These are phyloP conservation scores for Phytophthora pseudosyringae DNA, from an alignment of 352 stramenopile species.

Conservation along the genomic window DNA sequence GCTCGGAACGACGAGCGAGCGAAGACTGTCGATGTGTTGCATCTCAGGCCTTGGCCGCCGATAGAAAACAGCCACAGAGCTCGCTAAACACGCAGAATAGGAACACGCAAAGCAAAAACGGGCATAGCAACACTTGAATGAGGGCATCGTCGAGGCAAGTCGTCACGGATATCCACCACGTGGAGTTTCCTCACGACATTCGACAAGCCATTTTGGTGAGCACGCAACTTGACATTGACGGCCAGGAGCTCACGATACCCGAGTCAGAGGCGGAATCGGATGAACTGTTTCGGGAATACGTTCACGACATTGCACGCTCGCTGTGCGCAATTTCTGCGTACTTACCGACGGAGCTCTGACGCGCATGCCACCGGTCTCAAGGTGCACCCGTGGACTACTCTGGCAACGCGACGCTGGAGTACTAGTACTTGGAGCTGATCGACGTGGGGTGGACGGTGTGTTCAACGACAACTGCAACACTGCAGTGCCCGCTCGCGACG, in stretches of 20 bases:
- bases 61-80: conserved; percentile 20
- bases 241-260: conserved; percentile 9
- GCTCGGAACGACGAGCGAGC: conserved; percentile 3
- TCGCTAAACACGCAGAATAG: conserved; percentile 8
- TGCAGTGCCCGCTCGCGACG: conserved; percentile 45
- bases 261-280: conserved; percentile 18
- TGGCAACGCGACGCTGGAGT: conserved; percentile 63
- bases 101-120: conserved; percentile 17
- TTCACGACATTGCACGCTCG: conserved; percentile 10
- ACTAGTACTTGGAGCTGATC: conserved; percentile 78
- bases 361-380: conserved; percentile 62
- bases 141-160: conserved; percentile 22
- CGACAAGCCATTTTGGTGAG: conserved; percentile 24
- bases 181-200: conserved; percentile 32
- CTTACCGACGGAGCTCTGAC: conserved; percentile 24
- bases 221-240: conserved; percentile 11
- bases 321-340: conserved; percentile 6
- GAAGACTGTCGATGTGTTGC: conserved; percentile 9
- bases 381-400: conserved; percentile 69
- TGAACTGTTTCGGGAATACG: conserved; percentile 16
- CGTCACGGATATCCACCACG: too few relatives aligned
- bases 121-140: conserved; percentile 16
- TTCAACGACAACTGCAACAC: conserved; percentile 74
- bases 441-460: conserved; percentile 63
- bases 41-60: conserved; percentile 4